These are phyloP conservation scores for Saccharomycopsis amapae DNA, from an alignment of 805 yeast genomes.

Conservation along the genomic window DNA sequence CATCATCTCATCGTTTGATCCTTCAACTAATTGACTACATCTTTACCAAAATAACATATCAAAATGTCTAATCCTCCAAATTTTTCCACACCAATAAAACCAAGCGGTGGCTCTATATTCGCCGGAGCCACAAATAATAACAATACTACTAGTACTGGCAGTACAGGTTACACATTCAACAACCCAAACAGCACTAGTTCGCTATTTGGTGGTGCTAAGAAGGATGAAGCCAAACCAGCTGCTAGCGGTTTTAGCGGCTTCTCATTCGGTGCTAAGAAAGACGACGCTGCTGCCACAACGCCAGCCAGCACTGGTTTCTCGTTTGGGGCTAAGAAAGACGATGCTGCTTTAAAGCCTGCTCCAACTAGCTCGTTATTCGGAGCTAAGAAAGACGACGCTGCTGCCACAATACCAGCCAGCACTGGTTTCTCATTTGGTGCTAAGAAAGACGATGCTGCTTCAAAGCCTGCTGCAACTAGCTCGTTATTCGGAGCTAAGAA, in stretches of 20 bases:
- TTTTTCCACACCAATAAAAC: too few relatives aligned
- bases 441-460: conserved; percentile 20
- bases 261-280: conserved; percentile 22
- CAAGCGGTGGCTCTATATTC: too few relatives aligned
- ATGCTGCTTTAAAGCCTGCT: neutral
- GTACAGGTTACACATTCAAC: conserved; percentile 20
- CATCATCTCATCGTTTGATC: too few relatives aligned
- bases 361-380: conserved; percentile 22
- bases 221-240: too few relatives aligned
- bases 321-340: conserved; percentile 24
- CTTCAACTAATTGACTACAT: too few relatives aligned
- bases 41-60: too few relatives aligned
- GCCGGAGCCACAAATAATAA: conserved; percentile 25
- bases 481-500: conserved; percentile 25
- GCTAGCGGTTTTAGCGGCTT: too few relatives aligned
- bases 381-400: conserved; percentile 20
- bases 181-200: too few relatives aligned
- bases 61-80: too few relatives aligned
- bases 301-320: conserved; percentile 22
- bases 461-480: conserved; percentile 18
- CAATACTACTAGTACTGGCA: conserved; percentile 21
- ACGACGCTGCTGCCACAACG: conserved; percentile 19
- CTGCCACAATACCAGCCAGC: conserved; percentile 23
- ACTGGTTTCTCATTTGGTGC: conserved; percentile 23
- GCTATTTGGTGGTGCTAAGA: too few relatives aligned